These are phyloP conservation scores for Lactarius pseudohatsudake DNA, from an alignment of 768 basidiomycete genomes.

Conservation along the genomic window DNA sequence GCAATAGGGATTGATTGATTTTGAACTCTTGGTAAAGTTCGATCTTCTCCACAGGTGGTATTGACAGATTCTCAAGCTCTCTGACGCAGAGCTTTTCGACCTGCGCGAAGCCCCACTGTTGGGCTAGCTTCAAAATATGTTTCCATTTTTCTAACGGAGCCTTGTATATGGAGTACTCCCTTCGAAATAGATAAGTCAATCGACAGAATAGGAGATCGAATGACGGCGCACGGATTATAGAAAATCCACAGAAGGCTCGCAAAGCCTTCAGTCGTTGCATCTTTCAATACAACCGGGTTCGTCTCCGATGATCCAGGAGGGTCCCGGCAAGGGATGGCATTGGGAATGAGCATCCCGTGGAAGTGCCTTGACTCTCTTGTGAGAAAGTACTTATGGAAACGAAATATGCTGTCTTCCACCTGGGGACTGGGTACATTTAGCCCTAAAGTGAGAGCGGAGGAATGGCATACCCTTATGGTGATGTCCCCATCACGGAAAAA, in stretches of 20 bases:
- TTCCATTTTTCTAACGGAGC: slow-evolving; percentile 53
- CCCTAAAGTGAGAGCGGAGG: background rate
- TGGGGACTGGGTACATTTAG: slow-evolving; percentile 30
- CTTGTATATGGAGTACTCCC: slow-evolving; percentile 56
- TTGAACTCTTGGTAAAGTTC: slow-evolving; percentile 53
- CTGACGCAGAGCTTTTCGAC: slow-evolving; percentile 52
- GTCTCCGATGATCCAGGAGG: slow-evolving; percentile 34
- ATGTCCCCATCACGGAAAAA: background rate
- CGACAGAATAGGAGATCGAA: slow-evolving; percentile 30
- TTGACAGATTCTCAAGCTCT: slow-evolving; percentile 46
- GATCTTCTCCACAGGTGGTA: slow-evolving; percentile 55
- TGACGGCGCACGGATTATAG: slow-evolving; percentile 36
- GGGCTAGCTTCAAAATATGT: slow-evolving; percentile 51
- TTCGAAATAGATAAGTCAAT: slow-evolving; percentile 34
- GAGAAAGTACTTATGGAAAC: slow-evolving; percentile 63
- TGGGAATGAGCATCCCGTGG: slow-evolving; percentile 29
- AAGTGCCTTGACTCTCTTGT: slow-evolving; percentile 58
- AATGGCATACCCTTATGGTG: background rate
- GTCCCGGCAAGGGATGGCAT: slow-evolving; percentile 29
- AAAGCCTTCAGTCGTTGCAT: slow-evolving; percentile 32
- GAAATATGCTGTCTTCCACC: slow-evolving; percentile 58
- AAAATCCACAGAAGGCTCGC: slow-evolving; percentile 36
- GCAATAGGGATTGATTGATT: slow-evolving; percentile 48
- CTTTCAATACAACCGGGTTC: slow-evolving; percentile 34
- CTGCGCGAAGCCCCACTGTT: slow-evolving; percentile 54